Evolutionary conservation across 2,329 filamentous ascomycete genomes (phyloP), one percentile per base, ranked within the genome.

Genomic region (Ophiostoma ips): DNA sequence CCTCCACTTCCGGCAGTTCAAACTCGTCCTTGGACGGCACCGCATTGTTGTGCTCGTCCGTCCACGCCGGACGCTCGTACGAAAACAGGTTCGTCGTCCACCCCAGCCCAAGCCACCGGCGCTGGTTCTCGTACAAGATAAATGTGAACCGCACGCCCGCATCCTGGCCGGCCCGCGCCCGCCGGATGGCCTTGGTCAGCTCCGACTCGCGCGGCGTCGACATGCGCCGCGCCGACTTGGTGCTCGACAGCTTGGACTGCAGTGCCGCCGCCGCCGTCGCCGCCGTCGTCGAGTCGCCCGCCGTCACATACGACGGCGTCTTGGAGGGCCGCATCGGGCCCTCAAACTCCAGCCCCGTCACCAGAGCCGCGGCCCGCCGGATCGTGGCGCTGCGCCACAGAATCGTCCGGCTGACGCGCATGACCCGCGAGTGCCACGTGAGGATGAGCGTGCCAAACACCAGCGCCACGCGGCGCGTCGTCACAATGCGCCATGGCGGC

Each of bases 131-230:
- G 60, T 89, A 96, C 2, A 98, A 74, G 45, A 92, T 89, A 55
- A 98, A 98, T 0, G 92, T 98, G 61, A 98, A 98, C 41, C 88
- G 85, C 13, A 98, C 86, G 1, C 89, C 88, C 0, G 87, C 78
- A 5, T 84, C 82, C 53, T 72, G 73, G 35, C 71, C 62, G 8
- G 60, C 60, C 36, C 59, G 58, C 10, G 52, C 53, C 34, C 63
- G 59, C 24, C 62, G 63, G 33, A 69, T 63, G 10, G 67, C 71
- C 56, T 67, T 72, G 37, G 69, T 70, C 6, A 71, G 66, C 57
- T 73, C 70, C 0, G 70, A 72, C 51, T 72, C 66, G 30, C 62
- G 63, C 11, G 63, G 62, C 51, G 65, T 64, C 4, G 64, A 59
- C 8, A 62, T 61, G 33, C 53, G 41, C 1, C 53, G 64, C 1